Conservation (phyloP, 2,329 filamentous ascomycete species). For the Trichoderma sp. region DNA sequence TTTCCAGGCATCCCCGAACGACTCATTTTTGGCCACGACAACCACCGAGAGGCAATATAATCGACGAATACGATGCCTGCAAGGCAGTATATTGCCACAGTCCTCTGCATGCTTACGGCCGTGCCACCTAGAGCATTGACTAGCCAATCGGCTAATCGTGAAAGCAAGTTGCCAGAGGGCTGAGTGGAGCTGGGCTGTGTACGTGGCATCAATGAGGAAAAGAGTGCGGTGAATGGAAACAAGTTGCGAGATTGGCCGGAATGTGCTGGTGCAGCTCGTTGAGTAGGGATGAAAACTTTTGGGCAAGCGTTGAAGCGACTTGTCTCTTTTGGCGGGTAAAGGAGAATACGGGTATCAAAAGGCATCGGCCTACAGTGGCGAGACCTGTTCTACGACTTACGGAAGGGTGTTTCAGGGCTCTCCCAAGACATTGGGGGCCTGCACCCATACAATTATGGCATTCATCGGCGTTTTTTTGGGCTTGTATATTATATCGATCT, state of each 20-base stretch:
- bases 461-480: conserved; percentile 22
- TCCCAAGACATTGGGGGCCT: neutral
- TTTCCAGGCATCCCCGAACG: neutral
- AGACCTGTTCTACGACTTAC: conserved; percentile 4
- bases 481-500: conserved; percentile 18
- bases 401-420: neutral
- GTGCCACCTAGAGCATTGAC: neutral
- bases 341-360: neutral
- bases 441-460: neutral
- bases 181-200: conserved; percentile 4
- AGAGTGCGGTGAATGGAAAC: neutral
- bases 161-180: neutral
- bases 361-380: neutral
- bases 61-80: neutral
- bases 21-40: neutral
- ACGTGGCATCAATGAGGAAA: conserved; percentile 18
- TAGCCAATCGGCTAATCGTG: conserved; percentile 1
- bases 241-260: neutral
- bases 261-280: neutral
- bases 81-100: neutral
- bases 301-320: neutral
- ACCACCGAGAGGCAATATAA: neutral
- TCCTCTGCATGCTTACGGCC: conserved; percentile 9
- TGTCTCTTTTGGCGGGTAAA: neutral
- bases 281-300: neutral